A percentile compares a stretch with the other conserved stretches of the same genome.
These are phyloP conservation scores for Fusarium brachygibbosum DNA, from an alignment of 2,329 filamentous ascomycete species.

Conservation along the genomic window DNA sequence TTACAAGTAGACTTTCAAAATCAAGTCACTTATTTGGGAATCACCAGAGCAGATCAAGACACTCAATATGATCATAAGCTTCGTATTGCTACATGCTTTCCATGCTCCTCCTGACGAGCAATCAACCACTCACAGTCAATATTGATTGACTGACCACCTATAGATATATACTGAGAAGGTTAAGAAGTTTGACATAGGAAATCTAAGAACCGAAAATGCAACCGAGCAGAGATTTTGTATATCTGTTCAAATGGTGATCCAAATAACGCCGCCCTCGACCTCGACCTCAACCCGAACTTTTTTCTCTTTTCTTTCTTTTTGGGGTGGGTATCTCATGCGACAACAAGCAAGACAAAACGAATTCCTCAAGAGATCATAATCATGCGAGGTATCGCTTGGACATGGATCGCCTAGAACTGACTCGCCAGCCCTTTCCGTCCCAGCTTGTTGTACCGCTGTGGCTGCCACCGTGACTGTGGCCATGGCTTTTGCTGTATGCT, in stretches of 20 bases:
- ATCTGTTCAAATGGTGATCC: slow-evolving; percentile 17
- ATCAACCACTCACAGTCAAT: slow-evolving; percentile 14
- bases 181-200: slow-evolving; percentile 25
- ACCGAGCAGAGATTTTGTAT: slow-evolving; percentile 11
- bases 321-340: slow-evolving; percentile 28
- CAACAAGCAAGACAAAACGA: slow-evolving; percentile 7
- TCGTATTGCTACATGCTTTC: slow-evolving; percentile 31
- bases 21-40: background rate
- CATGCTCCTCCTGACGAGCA: slow-evolving; percentile 10
- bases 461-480: slow-evolving; percentile 4
- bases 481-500: slow-evolving; percentile 15
- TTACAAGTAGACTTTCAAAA: background rate
- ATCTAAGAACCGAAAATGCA: slow-evolving; percentile 25
- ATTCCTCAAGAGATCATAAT: slow-evolving; percentile 10
- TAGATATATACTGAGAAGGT: slow-evolving; percentile 43
- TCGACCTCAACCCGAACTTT: slow-evolving; percentile 5
- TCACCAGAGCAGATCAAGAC: background rate
- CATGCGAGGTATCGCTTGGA: slow-evolving; percentile 40
- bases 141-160: slow-evolving; percentile 14
- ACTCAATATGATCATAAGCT: slow-evolving; percentile 2
- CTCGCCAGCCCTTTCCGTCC: slow-evolving; percentile 23
- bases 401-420: slow-evolving; percentile 30
- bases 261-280: slow-evolving; percentile 24
- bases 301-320: slow-evolving; percentile 11
- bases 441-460: slow-evolving; percentile 20